phyloP scores from a whole-genome alignment of 108 stramenopile species.

The Asterionellopsis glacialis region DNA sequence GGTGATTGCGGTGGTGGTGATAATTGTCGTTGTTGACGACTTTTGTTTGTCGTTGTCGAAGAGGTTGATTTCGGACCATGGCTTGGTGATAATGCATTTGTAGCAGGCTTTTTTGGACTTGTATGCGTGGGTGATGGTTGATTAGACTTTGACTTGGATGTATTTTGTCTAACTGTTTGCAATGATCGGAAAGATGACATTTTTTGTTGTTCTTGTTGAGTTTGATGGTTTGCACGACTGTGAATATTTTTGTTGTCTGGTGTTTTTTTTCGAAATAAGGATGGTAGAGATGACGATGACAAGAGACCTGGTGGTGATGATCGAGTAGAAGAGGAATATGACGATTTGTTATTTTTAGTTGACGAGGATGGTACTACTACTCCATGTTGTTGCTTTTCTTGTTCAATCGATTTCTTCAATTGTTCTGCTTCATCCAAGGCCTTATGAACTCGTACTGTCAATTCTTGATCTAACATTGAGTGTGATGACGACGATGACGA shows the following conservation, averaged over 20 bases:
- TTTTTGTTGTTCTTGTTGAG: not conserved
- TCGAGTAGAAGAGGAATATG: not conserved
- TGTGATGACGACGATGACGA: not conserved
- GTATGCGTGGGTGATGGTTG: not conserved
- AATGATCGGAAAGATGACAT: not conserved
- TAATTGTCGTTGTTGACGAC: not conserved
- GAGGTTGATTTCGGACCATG: not conserved
- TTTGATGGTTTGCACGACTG: not conserved
- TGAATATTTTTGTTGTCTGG: not conserved
- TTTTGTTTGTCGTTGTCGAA: not conserved
- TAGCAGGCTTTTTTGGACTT: not conserved
- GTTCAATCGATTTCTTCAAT: constrained; percentile 17
- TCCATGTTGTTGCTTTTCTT: not conserved
- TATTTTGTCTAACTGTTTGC: not conserved
- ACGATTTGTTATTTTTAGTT: not conserved
- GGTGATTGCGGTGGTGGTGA: not conserved
- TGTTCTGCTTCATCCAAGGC: constrained; percentile 40
- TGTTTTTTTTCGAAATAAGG: not conserved
- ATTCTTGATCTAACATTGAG: constrained; percentile 5
- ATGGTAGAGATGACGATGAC: not conserved
- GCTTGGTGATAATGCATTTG: too few species aligned
- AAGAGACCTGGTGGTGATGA: not conserved
- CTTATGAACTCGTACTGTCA: constrained; percentile 20
- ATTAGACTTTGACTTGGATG: not conserved
- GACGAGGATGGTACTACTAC: not conserved